Conservation (phyloP, 1,284 basidiomycete genomes). For the Ganoderma boninense region DNA sequence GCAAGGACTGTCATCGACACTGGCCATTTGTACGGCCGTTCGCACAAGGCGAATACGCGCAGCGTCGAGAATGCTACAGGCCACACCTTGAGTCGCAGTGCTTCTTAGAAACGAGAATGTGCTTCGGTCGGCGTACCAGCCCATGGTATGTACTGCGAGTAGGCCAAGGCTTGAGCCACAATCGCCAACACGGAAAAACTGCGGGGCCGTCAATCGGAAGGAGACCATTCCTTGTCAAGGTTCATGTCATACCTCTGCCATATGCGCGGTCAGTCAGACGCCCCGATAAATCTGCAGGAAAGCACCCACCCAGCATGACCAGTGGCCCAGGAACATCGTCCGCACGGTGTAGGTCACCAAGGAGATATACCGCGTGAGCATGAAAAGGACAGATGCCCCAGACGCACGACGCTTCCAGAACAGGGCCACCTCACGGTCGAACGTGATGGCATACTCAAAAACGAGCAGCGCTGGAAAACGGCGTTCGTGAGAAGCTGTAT, state of each 20-base stretch:
- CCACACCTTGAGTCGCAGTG: too few relatives aligned
- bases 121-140: background rate
- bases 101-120: too few relatives aligned
- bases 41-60: slow-evolving; percentile 4
- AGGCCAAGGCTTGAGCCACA: background rate
- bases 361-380: slow-evolving; percentile 10
- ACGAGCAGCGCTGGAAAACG: background rate
- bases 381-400: slow-evolving; percentile 7
- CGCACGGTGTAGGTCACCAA: slow-evolving; percentile 1
- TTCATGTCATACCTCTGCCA: slow-evolving; percentile 1
- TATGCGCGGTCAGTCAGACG: background rate
- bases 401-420: background rate
- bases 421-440: slow-evolving; percentile 6
- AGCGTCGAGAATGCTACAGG: background rate
- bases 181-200: background rate
- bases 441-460: slow-evolving; percentile 2
- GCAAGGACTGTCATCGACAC: background rate
- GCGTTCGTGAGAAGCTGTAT: background rate
- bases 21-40: background rate
- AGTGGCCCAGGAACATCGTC: background rate
- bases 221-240: background rate
- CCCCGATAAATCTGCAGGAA: background rate
- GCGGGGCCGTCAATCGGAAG: background rate
- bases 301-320: slow-evolving; percentile 1
- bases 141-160: slow-evolving; percentile 3